phyloP scores from a whole-genome alignment of 169 alveolate species.

The Amoebophrya sp. region DNA sequence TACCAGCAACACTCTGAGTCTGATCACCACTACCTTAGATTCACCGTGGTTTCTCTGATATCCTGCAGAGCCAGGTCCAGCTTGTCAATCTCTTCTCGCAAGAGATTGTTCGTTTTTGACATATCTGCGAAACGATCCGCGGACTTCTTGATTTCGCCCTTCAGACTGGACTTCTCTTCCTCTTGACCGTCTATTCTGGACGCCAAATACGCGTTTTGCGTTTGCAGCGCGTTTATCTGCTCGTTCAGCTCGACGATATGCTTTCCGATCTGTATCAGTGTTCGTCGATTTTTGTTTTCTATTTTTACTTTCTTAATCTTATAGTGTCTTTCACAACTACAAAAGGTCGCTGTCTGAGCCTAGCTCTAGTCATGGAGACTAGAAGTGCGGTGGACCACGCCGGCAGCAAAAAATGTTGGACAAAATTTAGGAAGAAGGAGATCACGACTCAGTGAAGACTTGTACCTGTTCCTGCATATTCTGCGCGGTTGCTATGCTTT shows the following conservation, averaged over 20 bases:
- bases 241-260: neutral
- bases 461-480: slow-evolving; percentile 10
- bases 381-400: too few relatives aligned
- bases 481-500: slow-evolving; percentile 11
- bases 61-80: neutral
- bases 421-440: neutral
- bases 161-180: neutral
- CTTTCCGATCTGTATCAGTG: slow-evolving; percentile 22
- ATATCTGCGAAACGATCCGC: neutral
- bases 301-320: too few relatives aligned
- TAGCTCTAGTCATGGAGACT: too few relatives aligned
- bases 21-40: neutral
- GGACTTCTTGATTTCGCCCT: neutral
- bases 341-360: too few relatives aligned
- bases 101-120: neutral
- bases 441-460: neutral
- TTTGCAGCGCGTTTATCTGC: slow-evolving; percentile 29
- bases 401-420: too few relatives aligned
- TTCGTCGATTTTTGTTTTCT: neutral
- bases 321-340: too few relatives aligned
- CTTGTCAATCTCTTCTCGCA: neutral
- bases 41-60: neutral
- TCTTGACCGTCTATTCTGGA: slow-evolving; percentile 3
- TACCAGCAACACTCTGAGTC: too few relatives aligned
- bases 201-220: slow-evolving; percentile 18